Conservation (phyloP, 2,329 filamentous ascomycete species). For the Rutstroemia sp. region DNA sequence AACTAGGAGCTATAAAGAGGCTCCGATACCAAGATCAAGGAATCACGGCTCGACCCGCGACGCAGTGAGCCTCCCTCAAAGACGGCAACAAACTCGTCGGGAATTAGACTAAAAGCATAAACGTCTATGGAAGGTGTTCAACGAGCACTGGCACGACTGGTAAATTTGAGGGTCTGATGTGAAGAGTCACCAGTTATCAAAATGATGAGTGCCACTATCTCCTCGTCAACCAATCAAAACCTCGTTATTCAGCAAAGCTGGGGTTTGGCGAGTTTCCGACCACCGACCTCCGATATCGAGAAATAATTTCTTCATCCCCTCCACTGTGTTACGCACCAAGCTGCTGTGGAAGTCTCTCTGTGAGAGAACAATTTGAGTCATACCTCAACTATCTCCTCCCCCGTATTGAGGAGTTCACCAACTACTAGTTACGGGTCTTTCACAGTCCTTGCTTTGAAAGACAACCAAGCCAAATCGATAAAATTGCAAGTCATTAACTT, state of each 20-base stretch:
- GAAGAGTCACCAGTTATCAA: background rate
- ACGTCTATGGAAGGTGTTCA: too few relatives aligned
- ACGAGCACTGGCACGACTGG: too few relatives aligned
- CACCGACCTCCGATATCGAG: slow-evolving; percentile 8
- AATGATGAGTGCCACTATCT: background rate
- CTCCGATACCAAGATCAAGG: too few relatives aligned
- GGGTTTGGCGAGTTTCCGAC: background rate
- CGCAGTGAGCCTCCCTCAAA: too few relatives aligned
- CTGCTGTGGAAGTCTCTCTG: background rate
- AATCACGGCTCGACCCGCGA: too few relatives aligned
- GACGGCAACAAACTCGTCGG: too few relatives aligned
- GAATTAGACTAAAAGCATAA: too few relatives aligned
- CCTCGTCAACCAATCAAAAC: background rate
- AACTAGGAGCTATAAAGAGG: background rate
- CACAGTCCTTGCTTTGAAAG: background rate
- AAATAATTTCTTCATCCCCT: slow-evolving; percentile 7
- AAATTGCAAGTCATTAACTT: slow-evolving; percentile 4
- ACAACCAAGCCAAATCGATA: background rate
- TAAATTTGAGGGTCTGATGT: background rate
- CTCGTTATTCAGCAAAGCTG: slow-evolving; percentile 3
- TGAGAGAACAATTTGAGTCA: background rate
- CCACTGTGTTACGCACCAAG: background rate
- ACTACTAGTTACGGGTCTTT: background rate
- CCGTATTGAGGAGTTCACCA: background rate
- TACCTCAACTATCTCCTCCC: background rate